phyloP scores from a whole-genome alignment of 345 rosid species.

The Conringia planisiliqua region DNA sequence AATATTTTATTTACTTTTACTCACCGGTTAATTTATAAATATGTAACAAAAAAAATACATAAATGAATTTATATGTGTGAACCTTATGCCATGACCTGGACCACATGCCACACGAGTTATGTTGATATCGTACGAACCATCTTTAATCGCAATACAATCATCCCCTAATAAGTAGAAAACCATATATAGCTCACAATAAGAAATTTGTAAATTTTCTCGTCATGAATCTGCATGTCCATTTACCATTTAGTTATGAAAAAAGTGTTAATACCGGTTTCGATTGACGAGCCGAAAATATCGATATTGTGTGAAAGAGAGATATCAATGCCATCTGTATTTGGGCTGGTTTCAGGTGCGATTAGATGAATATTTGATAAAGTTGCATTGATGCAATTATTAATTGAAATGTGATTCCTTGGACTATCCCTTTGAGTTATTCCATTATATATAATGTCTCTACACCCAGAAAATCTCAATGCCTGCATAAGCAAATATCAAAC shows the following conservation, averaged over 20 bases:
- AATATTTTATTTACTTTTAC: too few relatives aligned
- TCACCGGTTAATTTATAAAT: too few relatives aligned
- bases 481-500: background rate
- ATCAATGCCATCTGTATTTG: slow-evolving; percentile 31
- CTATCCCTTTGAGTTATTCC: slow-evolving; percentile 21
- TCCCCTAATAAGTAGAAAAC: slow-evolving; percentile 9
- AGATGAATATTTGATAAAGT: slow-evolving; percentile 21
- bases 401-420: slow-evolving; percentile 23
- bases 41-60: background rate
- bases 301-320: slow-evolving; percentile 3
- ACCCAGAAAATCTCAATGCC: background rate
- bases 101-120: slow-evolving; percentile 47
- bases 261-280: slow-evolving; percentile 14
- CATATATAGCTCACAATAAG: background rate
- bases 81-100: slow-evolving; percentile 70
- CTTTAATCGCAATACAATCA: slow-evolving; percentile 19
- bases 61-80: background rate
- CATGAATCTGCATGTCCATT: background rate
- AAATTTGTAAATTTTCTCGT: background rate
- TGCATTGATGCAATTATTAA: background rate
- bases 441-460: background rate
- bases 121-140: slow-evolving; percentile 24
- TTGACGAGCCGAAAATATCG: background rate
- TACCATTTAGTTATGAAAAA: background rate
- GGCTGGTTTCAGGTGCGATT: slow-evolving; percentile 19